phyloP scores from a whole-genome alignment of 169 alveolate genomes.

The Cryptosporidium sp. region DNA sequence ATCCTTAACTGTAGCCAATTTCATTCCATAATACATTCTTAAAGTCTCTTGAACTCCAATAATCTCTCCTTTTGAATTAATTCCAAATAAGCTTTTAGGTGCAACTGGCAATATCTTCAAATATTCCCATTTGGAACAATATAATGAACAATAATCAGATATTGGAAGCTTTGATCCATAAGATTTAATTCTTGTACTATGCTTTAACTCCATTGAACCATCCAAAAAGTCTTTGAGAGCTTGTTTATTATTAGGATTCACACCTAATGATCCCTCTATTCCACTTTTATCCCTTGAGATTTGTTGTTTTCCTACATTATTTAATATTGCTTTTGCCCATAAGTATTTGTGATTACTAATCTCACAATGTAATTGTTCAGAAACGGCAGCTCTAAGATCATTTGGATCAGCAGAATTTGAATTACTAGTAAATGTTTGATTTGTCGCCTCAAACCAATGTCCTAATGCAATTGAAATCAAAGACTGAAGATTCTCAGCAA shows the following conservation, averaged over 20 bases:
- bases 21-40: constrained; percentile 66
- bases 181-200: constrained; percentile 30
- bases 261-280: not conserved
- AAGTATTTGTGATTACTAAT: constrained; percentile 5
- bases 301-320: not conserved
- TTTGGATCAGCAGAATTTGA: constrained; percentile 42
- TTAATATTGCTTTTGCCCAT: constrained; percentile 22
- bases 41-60: constrained; percentile 34
- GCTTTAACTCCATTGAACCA: constrained; percentile 28
- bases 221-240: constrained; percentile 11
- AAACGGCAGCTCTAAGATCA: constrained; percentile 32
- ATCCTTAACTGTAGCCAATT: constrained; percentile 79
- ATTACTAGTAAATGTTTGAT: constrained; percentile 37
- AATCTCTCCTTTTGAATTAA: constrained; percentile 16
- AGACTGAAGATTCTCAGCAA: constrained; percentile 78
- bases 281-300: not conserved
- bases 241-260: not conserved
- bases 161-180: not conserved
- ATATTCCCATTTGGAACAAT: constrained; percentile 52
- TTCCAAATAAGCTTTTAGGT: constrained; percentile 17
- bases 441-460: constrained; percentile 80
- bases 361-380: constrained; percentile 42
- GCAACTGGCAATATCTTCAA: constrained; percentile 14
- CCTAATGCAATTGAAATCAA: constrained; percentile 80
- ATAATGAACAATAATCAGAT: constrained; percentile 11